phyloP scores from a whole-genome alignment of 495 filamentous ascomycete species.

The Penicillium tannophilum region DNA sequence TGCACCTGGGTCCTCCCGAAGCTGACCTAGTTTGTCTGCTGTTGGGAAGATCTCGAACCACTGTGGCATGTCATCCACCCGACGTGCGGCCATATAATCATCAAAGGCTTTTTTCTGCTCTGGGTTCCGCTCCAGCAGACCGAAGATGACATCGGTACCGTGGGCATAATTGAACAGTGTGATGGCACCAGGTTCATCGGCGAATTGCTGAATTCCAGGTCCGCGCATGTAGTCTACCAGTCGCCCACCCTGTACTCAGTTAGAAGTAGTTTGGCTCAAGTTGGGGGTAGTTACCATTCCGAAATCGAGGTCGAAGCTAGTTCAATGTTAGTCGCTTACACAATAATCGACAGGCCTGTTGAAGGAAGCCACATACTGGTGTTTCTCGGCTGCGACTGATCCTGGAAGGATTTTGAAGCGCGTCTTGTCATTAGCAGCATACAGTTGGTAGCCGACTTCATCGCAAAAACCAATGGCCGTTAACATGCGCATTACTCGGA shows the following conservation, averaged over 20 bases:
- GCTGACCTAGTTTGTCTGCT: conserved; percentile 15
- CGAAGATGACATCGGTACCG: conserved; percentile 23
- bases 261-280: not conserved
- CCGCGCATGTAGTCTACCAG: conserved; percentile 31
- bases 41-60: conserved; percentile 30
- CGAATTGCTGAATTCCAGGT: conserved; percentile 30
- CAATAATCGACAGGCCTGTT: not conserved
- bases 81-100: conserved; percentile 30
- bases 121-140: conserved; percentile 22
- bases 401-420: conserved; percentile 24
- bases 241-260: conserved; percentile 16
- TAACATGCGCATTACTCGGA: conserved; percentile 28
- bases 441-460: conserved; percentile 24
- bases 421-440: conserved; percentile 27
- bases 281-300: conserved; percentile 11
- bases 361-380: conserved; percentile 20
- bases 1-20: conserved; percentile 8
- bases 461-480: conserved; percentile 26
- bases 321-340: not conserved
- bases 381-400: conserved; percentile 28
- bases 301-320: conserved; percentile 19
- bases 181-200: conserved; percentile 17
- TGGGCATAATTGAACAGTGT: conserved; percentile 28
- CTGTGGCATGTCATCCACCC: conserved; percentile 23
- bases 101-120: conserved; percentile 31